phyloP scores from a whole-genome alignment of 2,329 filamentous ascomycete species.

The Colletotrichum tropicicola region DNA sequence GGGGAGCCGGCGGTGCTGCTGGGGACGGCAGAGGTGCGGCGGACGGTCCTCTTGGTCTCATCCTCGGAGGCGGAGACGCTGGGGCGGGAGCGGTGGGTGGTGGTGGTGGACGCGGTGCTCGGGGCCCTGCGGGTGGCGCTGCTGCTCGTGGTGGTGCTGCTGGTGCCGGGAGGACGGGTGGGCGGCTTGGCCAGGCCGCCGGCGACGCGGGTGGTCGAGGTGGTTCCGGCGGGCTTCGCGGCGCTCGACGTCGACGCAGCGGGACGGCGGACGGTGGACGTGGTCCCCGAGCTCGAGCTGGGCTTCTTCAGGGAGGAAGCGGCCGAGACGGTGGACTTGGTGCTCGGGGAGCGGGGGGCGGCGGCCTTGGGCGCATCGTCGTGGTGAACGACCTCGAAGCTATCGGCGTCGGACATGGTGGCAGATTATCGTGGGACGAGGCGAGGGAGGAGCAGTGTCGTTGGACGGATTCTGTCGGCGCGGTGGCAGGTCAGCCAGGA shows the following conservation, averaged over 20 bases:
- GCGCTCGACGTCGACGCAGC: constrained; percentile 41
- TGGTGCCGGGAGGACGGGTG: constrained; percentile 52
- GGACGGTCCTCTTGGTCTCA: constrained; percentile 55
- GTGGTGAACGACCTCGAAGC: constrained; percentile 53
- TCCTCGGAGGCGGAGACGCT: constrained; percentile 60
- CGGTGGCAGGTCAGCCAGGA: constrained; percentile 14
- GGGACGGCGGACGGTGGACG: constrained; percentile 44
- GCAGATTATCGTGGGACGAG: constrained; percentile 11
- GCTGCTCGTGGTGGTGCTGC: constrained; percentile 42
- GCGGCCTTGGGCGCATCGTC: constrained; percentile 47
- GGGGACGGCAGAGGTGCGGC: constrained; percentile 54
- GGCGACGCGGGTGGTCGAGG: constrained; percentile 45
- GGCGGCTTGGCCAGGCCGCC: constrained; percentile 57
- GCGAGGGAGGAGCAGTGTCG: neutral
- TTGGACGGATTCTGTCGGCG: constrained; percentile 5
- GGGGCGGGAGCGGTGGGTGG: constrained; percentile 55
- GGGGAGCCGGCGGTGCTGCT: constrained; percentile 41
- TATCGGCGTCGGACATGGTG: constrained; percentile 58
- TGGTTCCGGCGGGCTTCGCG: constrained; percentile 38
- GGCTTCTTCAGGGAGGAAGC: constrained; percentile 47
- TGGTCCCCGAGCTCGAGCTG: constrained; percentile 34
- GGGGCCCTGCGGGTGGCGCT: constrained; percentile 39
- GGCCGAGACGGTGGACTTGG: constrained; percentile 39
- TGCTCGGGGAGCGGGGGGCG: constrained; percentile 43
- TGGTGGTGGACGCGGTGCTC: constrained; percentile 46